phyloP scores from a whole-genome alignment of 2,329 filamentous ascomycete species.

The Penicillium vulpinum region DNA sequence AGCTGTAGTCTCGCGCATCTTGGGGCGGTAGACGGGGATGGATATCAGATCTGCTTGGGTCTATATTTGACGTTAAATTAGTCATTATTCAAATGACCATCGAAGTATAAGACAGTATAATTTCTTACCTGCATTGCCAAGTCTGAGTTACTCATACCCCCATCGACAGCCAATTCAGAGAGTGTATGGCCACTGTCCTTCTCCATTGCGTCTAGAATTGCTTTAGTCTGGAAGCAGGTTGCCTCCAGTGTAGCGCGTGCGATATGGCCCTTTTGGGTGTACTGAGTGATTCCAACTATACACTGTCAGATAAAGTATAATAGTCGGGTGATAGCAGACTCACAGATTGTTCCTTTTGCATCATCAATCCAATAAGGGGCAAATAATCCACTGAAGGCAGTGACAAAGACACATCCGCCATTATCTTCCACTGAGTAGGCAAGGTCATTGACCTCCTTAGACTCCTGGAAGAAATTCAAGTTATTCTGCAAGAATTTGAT shows the following conservation, averaged over 20 bases:
- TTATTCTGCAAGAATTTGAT: slow-evolving; percentile 73
- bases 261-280: slow-evolving; percentile 82
- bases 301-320: slow-evolving; percentile 4
- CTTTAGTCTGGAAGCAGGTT: slow-evolving; percentile 88
- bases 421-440: slow-evolving; percentile 69
- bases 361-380: slow-evolving; percentile 95
- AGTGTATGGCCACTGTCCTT: slow-evolving; percentile 77
- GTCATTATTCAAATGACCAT: slow-evolving; percentile 17
- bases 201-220: slow-evolving; percentile 91
- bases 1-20: slow-evolving; percentile 88
- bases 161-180: slow-evolving; percentile 78
- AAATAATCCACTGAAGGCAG: slow-evolving; percentile 86
- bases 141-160: slow-evolving; percentile 84
- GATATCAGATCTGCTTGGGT: slow-evolving; percentile 83
- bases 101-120: neutral
- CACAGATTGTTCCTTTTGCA: slow-evolving; percentile 82
- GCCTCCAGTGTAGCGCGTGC: slow-evolving; percentile 86
- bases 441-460: slow-evolving; percentile 63
- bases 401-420: slow-evolving; percentile 83
- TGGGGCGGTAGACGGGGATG: slow-evolving; percentile 78
- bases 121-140: slow-evolving; percentile 72
- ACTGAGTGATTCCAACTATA: slow-evolving; percentile 75
- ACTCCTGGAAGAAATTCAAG: slow-evolving; percentile 60
- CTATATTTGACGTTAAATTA: slow-evolving; percentile 3
- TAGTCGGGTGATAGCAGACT: slow-evolving; percentile 28